A percentile compares a stretch with the other conserved stretches of the same genome.
Conservation (phyloP, 1,284 basidiomycete genomes). For the Earliella scabrosa region DNA sequence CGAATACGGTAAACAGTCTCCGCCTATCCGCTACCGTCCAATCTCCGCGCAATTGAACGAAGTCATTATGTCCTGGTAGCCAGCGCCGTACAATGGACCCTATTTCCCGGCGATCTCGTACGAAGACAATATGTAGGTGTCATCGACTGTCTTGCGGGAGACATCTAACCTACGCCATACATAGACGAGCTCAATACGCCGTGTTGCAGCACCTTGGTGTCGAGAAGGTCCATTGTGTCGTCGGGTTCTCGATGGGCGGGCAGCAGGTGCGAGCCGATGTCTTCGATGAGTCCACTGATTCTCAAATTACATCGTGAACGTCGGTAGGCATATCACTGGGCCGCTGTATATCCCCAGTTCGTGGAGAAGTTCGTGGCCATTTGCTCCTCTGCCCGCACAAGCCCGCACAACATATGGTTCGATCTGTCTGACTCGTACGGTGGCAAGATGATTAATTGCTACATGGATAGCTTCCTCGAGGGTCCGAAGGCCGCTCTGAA, state of each 20-base stretch:
- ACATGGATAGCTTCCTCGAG: constrained; percentile 39
- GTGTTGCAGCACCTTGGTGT: constrained; percentile 34
- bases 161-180: too few species aligned
- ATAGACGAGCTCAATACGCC: constrained; percentile 32
- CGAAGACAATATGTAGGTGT: constrained; percentile 32
- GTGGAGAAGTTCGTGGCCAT: constrained; percentile 42
- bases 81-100: constrained; percentile 37
- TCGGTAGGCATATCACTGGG: constrained; percentile 40
- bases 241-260: constrained; percentile 39
- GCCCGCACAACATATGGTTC: constrained; percentile 43
- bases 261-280: constrained; percentile 29
- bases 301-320: background rate
- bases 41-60: background rate
- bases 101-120: constrained; percentile 38
- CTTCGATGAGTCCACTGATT: background rate
- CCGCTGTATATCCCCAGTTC: constrained; percentile 40
- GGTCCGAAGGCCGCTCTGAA: constrained; percentile 42
- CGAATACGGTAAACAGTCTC: constrained; percentile 29
- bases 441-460: background rate
- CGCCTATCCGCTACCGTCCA: background rate
- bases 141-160: background rate
- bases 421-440: background rate
- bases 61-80: constrained; percentile 19
- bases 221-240: constrained; percentile 30
- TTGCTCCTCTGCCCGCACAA: constrained; percentile 42